Percentiles rank a stretch among this genome's conserved stretches.
Evolutionary conservation across 805 yeast species (phyloP).

Genomic region (Cyberlindnera xylosilytica): DNA sequence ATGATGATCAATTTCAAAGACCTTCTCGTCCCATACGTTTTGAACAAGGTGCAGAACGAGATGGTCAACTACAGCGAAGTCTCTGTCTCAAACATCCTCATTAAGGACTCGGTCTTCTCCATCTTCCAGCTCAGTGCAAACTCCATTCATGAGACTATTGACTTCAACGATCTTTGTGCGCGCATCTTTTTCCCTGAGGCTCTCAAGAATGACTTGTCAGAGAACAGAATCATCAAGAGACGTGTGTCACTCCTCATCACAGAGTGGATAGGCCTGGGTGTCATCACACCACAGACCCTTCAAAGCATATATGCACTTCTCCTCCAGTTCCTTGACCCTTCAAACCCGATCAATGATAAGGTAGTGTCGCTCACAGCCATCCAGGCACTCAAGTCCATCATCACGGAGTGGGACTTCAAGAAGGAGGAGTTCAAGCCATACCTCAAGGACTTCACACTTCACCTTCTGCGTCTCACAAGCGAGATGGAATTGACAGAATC

Average conservation of each 20-base stretch:
- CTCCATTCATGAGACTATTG: slow-evolving; percentile 60
- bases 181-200: slow-evolving; percentile 67
- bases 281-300: slow-evolving; percentile 53
- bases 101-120: slow-evolving; percentile 76
- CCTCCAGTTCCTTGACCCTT: slow-evolving; percentile 42
- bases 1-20: slow-evolving; percentile 62
- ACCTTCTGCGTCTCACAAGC: slow-evolving; percentile 48
- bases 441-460: slow-evolving; percentile 47
- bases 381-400: slow-evolving; percentile 60
- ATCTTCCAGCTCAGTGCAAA: slow-evolving; percentile 78
- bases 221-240: slow-evolving; percentile 65
- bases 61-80: slow-evolving; percentile 30
- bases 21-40: slow-evolving; percentile 49
- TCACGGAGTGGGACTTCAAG: slow-evolving; percentile 87
- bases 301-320: slow-evolving; percentile 58
- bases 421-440: slow-evolving; percentile 66
- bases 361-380: slow-evolving; percentile 80
- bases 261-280: slow-evolving; percentile 76
- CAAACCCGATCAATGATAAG: slow-evolving; percentile 54
- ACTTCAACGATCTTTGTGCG: slow-evolving; percentile 61
- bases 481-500: slow-evolving; percentile 65
- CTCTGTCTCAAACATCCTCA: slow-evolving; percentile 48
- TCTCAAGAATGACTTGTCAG: slow-evolving; percentile 38
- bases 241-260: slow-evolving; percentile 72
- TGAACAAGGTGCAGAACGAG: slow-evolving; percentile 52